Conservation (phyloP, 2,329 filamentous ascomycete species). For the Ophiocordyceps camponoti-floridani region DNA sequence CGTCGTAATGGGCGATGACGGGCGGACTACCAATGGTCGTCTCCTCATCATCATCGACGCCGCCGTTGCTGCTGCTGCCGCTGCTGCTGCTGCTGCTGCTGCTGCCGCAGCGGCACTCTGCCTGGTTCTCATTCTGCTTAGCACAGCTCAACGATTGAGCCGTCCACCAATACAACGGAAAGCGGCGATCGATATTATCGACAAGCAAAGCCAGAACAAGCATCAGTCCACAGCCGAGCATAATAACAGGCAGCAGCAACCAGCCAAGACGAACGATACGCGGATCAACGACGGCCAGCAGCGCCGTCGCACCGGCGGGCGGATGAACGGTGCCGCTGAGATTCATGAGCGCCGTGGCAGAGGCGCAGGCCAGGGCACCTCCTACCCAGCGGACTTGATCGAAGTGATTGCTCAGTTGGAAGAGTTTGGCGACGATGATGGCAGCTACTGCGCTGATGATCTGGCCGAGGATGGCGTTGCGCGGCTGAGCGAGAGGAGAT, state of each 20-base stretch:
- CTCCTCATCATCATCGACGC: constrained; percentile 2
- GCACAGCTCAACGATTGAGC: constrained; percentile 13
- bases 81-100: background rate
- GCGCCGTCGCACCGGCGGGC: constrained; percentile 55
- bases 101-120: background rate
- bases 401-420: constrained; percentile 29
- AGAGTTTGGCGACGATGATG: constrained; percentile 45
- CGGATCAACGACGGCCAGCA: constrained; percentile 46
- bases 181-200: constrained; percentile 52
- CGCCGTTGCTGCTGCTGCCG: background rate
- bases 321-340: constrained; percentile 57
- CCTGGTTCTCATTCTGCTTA: background rate
- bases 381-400: constrained; percentile 42
- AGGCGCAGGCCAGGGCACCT: constrained; percentile 46
- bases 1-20: background rate
- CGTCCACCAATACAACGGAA: constrained; percentile 56
- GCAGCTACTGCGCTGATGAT: constrained; percentile 42
- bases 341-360: constrained; percentile 45
- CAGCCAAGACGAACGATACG: constrained; percentile 42
- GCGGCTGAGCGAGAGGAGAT: constrained; percentile 55
- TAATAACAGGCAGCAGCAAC: constrained; percentile 45
- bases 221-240: constrained; percentile 44
- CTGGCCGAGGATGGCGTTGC: constrained; percentile 52
- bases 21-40: background rate
- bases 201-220: constrained; percentile 41